Percentiles rank a stretch among this genome's conserved stretches.
Conservation (phyloP, 2,329 filamentous ascomycete species). For the Exophiala alcalophila region DNA sequence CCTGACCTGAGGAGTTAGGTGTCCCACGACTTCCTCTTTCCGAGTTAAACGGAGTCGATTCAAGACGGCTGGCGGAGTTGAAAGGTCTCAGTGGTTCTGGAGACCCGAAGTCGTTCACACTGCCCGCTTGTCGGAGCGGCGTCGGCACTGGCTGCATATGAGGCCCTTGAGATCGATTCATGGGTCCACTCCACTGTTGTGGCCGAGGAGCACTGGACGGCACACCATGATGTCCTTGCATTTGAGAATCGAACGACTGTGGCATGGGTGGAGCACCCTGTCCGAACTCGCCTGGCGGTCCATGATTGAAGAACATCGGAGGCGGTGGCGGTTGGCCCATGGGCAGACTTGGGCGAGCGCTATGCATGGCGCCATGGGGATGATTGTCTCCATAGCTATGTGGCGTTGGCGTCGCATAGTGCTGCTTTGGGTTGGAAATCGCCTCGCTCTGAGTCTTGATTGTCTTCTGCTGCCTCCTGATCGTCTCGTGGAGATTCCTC, state of each 20-base stretch:
- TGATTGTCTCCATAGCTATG: constrained; percentile 3
- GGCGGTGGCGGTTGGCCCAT: constrained; percentile 6
- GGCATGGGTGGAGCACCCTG: background rate
- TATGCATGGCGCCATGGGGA: constrained; percentile 5
- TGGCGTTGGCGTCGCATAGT: constrained; percentile 15
- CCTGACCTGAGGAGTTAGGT: background rate
- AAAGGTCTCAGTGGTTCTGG: constrained; percentile 11
- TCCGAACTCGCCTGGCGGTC: background rate
- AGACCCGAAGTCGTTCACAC: constrained; percentile 17
- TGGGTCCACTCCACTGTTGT: background rate
- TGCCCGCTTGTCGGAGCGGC: constrained; percentile 2
- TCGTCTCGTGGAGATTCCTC: constrained; percentile 3
- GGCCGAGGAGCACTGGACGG: background rate
- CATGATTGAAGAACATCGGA: constrained; percentile 2
- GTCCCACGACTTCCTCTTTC: background rate
- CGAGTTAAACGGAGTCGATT: constrained; percentile 1
- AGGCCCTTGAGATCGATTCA: constrained; percentile 1
- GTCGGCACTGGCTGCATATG: constrained; percentile 5
- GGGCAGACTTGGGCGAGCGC: background rate
- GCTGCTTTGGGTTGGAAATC: constrained; percentile 17
- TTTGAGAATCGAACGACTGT: too few relatives aligned
- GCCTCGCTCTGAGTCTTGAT: constrained; percentile 23
- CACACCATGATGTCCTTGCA: too few relatives aligned
- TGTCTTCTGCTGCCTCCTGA: constrained; percentile 16
- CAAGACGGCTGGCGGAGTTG: constrained; percentile 1